Conservation (phyloP, 2,329 filamentous ascomycete genomes). For the Cercospora zeina region DNA sequence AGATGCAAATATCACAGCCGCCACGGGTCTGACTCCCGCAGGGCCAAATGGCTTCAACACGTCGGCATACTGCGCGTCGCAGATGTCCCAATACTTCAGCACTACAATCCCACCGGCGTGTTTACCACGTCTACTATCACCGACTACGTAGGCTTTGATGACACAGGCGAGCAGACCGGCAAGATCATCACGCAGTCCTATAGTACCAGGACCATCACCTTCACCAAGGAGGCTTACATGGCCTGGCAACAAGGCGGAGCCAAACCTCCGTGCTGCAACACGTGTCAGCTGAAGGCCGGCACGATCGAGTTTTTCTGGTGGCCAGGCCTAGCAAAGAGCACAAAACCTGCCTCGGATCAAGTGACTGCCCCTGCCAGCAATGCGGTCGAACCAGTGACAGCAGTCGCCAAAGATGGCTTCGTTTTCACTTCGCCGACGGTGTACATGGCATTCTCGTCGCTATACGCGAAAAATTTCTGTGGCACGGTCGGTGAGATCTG, state of each 20-base stretch:
- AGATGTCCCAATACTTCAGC: slow-evolving; percentile 6
- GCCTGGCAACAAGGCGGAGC: slow-evolving; percentile 17
- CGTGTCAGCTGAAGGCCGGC: slow-evolving; percentile 17
- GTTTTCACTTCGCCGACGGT: slow-evolving; percentile 19
- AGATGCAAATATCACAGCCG: not conserved
- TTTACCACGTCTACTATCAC: slow-evolving; percentile 18
- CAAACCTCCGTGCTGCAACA: slow-evolving; percentile 19
- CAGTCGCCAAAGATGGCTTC: slow-evolving; percentile 14
- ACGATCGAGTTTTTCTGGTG: slow-evolving; percentile 23
- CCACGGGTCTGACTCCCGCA: not conserved
- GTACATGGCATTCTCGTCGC: slow-evolving; percentile 21
- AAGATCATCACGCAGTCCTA: slow-evolving; percentile 19
- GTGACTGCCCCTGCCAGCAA: not conserved
- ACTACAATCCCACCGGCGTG: slow-evolving; percentile 12
- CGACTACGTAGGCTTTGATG: slow-evolving; percentile 18
- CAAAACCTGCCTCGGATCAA: not conserved
- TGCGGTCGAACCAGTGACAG: not conserved
- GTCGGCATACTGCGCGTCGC: slow-evolving; percentile 14
- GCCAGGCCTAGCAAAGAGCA: slow-evolving; percentile 18
- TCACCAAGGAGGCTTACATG: slow-evolving; percentile 15
- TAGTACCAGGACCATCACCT: slow-evolving; percentile 17
- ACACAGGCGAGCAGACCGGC: slow-evolving; percentile 16
- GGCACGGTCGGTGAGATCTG: slow-evolving; percentile 17
- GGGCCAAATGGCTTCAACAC: slow-evolving; percentile 12
- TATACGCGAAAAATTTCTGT: slow-evolving; percentile 20